A percentile compares a stretch with the other conserved stretches of the same genome.
Evolutionary conservation across 352 stramenopile species (phyloP).

Genomic region (Phytophthora foliorum): DNA sequence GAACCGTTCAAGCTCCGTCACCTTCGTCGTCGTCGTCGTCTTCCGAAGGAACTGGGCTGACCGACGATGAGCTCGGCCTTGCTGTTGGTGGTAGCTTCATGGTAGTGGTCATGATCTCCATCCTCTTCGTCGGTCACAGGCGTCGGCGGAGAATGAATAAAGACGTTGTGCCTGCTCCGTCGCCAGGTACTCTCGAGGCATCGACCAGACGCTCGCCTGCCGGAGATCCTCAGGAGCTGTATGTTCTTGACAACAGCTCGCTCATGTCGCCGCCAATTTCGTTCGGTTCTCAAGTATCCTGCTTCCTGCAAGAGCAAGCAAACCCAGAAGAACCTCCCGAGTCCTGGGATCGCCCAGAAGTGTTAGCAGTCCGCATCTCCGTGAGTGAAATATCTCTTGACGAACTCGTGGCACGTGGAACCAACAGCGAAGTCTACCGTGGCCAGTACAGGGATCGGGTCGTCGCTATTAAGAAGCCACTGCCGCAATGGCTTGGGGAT

Average conservation of each 20-base stretch:
- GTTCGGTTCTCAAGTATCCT: slow-evolving; percentile 27
- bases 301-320: slow-evolving; percentile 10
- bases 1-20: slow-evolving; percentile 22
- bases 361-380: slow-evolving; percentile 31
- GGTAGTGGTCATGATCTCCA: slow-evolving; percentile 23
- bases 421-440: slow-evolving; percentile 71
- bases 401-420: slow-evolving; percentile 41
- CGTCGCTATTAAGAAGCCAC: slow-evolving; percentile 69
- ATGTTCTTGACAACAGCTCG: slow-evolving; percentile 27
- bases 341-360: slow-evolving; percentile 37
- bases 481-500: slow-evolving; percentile 56
- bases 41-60: slow-evolving; percentile 18
- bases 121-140: slow-evolving; percentile 34
- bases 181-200: slow-evolving; percentile 29
- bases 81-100: slow-evolving; percentile 32
- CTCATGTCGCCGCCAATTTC: slow-evolving; percentile 32
- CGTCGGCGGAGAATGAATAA: slow-evolving; percentile 31
- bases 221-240: slow-evolving; percentile 23
- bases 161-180: slow-evolving; percentile 3
- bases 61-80: slow-evolving; percentile 37
- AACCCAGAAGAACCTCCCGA: slow-evolving; percentile 10
- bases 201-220: slow-evolving; percentile 10
- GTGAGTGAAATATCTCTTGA: slow-evolving; percentile 37
- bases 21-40: slow-evolving; percentile 17
- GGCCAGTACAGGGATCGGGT: slow-evolving; percentile 46